Conservation (phyloP, 768 basidiomycete species). For the Macrocybe gigantea region DNA sequence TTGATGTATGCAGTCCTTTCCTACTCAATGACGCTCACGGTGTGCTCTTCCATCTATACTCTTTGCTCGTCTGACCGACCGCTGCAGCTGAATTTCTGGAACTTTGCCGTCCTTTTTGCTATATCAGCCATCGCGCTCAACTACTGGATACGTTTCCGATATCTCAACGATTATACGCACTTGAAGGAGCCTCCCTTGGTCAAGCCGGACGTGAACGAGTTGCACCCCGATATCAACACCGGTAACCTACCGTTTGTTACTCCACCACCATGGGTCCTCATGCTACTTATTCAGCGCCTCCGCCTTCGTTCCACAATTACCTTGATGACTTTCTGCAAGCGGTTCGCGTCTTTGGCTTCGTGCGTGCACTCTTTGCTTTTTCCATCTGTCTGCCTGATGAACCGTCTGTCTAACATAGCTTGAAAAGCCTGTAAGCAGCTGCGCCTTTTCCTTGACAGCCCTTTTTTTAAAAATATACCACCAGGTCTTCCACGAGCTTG, state of each 20-base stretch:
- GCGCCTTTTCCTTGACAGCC: not conserved
- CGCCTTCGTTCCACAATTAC: constrained; percentile 88
- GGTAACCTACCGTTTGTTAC: constrained; percentile 16
- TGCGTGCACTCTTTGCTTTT: constrained; percentile 25
- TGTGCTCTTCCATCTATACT: constrained; percentile 23
- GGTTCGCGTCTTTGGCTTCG: constrained; percentile 94
- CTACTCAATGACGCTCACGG: constrained; percentile 87
- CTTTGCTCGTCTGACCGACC: not conserved
- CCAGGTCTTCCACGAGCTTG: constrained; percentile 95
- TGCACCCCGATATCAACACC: constrained; percentile 89
- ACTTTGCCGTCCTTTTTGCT: constrained; percentile 73
- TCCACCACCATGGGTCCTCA: not conserved
- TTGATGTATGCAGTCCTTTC: constrained; percentile 74
- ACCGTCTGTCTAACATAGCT: constrained; percentile 24
- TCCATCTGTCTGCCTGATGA: not conserved
- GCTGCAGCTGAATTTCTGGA: constrained; percentile 82
- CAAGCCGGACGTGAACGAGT: constrained; percentile 79
- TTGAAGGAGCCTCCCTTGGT: constrained; percentile 77
- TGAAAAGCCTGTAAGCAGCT: constrained; percentile 80
- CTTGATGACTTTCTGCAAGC: constrained; percentile 96
- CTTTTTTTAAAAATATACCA: not conserved
- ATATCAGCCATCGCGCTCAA: constrained; percentile 63
- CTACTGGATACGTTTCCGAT: constrained; percentile 82
- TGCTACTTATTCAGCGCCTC: constrained; percentile 37
- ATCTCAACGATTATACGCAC: constrained; percentile 69